These are phyloP conservation scores for maize (Zea mays) DNA, from an alignment of 176 grass and related monocot species.

Conservation along the genomic window Zm-B73-REFERENCE-NAM-5.0 NC_050096.1:13759501-13760000, in stretches of 20 bases:
- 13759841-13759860: no score
- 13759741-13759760: conserved; percentile 87
- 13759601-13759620: conserved; percentile 67
- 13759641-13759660: conserved; percentile 89
- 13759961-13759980: conserved; percentile 79
- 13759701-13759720: conserved; percentile 68
- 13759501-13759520: conserved; percentile 85
- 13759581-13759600: conserved; percentile 67
- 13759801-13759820: background rate
- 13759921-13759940: no score
- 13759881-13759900: conserved; percentile 17
- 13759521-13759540: conserved; percentile 89
- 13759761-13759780: conserved; percentile 45
- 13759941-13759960: conserved; percentile 84
- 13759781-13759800: background rate
- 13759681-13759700: conserved; percentile 61
- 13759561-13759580: conserved; percentile 53
- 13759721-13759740: conserved; percentile 81
- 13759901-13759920: background rate
- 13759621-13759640: conserved; percentile 87
- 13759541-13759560: conserved; percentile 63
- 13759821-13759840: background rate
- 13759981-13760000: conserved; percentile 93
- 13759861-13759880: background rate
- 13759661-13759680: conserved; percentile 81